Percentiles rank a stretch among this genome's conserved stretches.
Evolutionary conservation across 331 rosid genomes (phyloP).

Genomic region (Acacia concinna): DNA sequence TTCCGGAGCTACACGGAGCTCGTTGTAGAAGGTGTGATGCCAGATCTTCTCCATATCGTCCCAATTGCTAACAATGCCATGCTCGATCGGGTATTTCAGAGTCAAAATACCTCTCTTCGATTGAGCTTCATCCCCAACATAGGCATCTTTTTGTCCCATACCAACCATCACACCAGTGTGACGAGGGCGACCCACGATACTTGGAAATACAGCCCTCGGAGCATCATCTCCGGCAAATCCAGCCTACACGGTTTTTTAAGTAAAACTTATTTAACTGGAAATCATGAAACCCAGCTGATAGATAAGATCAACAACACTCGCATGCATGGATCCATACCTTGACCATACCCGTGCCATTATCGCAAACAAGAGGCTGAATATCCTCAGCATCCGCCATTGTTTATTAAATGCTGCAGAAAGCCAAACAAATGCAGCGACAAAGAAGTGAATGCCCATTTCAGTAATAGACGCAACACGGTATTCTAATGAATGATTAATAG

Average conservation of each 20-base stretch:
- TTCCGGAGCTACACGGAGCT: constrained; percentile 96
- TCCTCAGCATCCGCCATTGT: constrained; percentile 88
- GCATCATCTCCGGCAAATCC: constrained; percentile 96
- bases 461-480: neutral
- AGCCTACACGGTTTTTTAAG: constrained; percentile 44
- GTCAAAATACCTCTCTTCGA: constrained; percentile 90
- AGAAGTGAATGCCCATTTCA: neutral
- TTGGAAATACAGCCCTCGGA: constrained; percentile 89
- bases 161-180: constrained; percentile 97
- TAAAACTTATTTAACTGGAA: neutral
- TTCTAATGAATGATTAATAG: neutral
- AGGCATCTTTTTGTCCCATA: constrained; percentile 91
- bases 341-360: constrained; percentile 96
- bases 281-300: constrained; percentile 5
- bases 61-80: constrained; percentile 89
- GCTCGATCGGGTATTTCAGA: constrained; percentile 87
- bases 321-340: constrained; percentile 59
- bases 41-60: constrained; percentile 99
- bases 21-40: constrained; percentile 98
- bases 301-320: neutral
- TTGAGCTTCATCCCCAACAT: constrained; percentile 90
- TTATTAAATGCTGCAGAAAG: constrained; percentile 37
- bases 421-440: neutral
- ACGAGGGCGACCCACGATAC: constrained; percentile 85
- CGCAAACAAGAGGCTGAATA: constrained; percentile 94